Base-by-base conservation (phyloP, 2,329 filamentous ascomycete genomes). In the Scedosporium apiospermum region DNA sequence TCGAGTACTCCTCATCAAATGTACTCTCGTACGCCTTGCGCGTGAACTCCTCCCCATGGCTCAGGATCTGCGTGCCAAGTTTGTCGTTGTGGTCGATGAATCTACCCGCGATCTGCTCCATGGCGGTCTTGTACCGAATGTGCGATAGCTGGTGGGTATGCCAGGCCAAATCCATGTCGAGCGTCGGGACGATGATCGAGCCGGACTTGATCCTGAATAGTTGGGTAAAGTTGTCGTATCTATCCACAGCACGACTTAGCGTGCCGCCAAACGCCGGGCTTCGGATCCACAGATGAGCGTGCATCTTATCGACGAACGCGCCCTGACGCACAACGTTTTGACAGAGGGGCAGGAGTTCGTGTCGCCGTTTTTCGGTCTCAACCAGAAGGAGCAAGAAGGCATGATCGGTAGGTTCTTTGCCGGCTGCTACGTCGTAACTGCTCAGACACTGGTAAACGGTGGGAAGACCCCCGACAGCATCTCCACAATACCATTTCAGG, bases 131-230 rank as follows among this genome's bases (percentile, higher is more conserved):
- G 63, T 78, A 78, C 1, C 62, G 14, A 1, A 27, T 63, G 0
- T 73, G 68, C 1, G 69, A 71, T 57, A 72, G 73, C 61, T 77
- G 76, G 60, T 78, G 75, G 0, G 77, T 79, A 58, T 78, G 75
- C 77, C 77, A 79, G 0, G 71, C 71, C 0, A 79, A 67, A 63
- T 79, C 76, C 18, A 79, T 72, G 63, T 78, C 76, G 4, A 77
- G 65, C 0, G 76, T 77, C 0, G 77, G 77, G 2, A 78, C 76
- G 3, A 75, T 64, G 14, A 70, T 72, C 9, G 27, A 69, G 5
- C 62, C 62, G 4, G 69, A 68, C 61, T 73, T 67, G 0, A 66
- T 62, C 38, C 66, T 68, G 46, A 77, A 65, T 3, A 78, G 69
- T 9, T 66, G 65, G 44, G 77, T 66, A 62, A 78, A 78, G 34